Conservation (phyloP, 2,329 filamentous ascomycete species). For the Diaporthe aspalathi region DNA sequence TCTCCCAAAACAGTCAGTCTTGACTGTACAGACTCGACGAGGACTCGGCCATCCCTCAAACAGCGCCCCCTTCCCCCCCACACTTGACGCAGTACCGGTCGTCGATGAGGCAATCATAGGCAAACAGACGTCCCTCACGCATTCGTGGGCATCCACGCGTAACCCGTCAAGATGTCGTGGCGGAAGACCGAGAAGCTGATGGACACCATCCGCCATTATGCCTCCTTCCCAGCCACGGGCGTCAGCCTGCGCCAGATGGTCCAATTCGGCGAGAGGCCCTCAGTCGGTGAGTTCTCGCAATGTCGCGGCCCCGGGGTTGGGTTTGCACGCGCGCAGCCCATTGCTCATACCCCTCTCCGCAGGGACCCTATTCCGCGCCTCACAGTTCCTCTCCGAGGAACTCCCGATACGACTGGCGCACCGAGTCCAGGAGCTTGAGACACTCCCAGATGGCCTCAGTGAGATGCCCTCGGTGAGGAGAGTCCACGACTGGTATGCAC, state of each 20-base stretch:
- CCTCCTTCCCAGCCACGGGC: conserved; percentile 95
- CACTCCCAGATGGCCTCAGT: conserved; percentile 93
- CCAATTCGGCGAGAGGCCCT: conserved; percentile 95
- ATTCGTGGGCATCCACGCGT: conserved; percentile 40
- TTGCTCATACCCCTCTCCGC: conserved; percentile 35
- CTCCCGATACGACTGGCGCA: conserved; percentile 96
- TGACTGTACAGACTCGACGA: conserved; percentile 9
- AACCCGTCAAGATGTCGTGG: conserved; percentile 81
- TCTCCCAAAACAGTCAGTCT: conserved; percentile 14
- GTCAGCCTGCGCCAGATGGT: conserved; percentile 99
- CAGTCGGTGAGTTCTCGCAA: conserved; percentile 72
- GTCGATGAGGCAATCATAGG: conserved; percentile 39
- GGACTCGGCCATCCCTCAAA: too few relatives aligned
- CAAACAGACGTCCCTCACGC: conserved; percentile 31
- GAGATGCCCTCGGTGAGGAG: conserved; percentile 97
- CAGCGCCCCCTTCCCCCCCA: not conserved
- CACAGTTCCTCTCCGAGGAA: conserved; percentile 98
- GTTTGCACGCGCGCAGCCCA: conserved; percentile 9
- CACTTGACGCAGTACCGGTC: not conserved
- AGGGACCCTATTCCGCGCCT: conserved; percentile 97
- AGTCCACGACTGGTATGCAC: conserved; percentile 98
- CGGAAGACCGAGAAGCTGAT: conserved; percentile 90
- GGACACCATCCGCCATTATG: conserved; percentile 97
- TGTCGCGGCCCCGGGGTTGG: conserved; percentile 29
- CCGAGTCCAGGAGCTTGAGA: conserved; percentile 92